Base-by-base conservation (phyloP, 148 eudicot species). In the Dysphania ambrosioides region DNA sequence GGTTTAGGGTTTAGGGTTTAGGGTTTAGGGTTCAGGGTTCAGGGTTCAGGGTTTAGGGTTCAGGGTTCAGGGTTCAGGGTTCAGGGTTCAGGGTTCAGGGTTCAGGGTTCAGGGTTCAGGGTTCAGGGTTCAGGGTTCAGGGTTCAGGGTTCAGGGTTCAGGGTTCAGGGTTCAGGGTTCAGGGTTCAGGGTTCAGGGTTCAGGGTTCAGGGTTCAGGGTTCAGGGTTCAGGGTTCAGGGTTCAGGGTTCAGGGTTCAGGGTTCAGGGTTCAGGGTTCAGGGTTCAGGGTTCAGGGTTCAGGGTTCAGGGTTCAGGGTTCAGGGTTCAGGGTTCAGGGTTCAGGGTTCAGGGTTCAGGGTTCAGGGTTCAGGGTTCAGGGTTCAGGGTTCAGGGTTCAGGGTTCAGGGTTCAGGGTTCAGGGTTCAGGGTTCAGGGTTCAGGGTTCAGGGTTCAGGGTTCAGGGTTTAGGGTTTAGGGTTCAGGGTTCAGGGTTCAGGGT, bases 1-100 rank as follows among this genome's bases (percentile, higher is more conserved):
- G 77, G 70, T 40, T 74, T 44, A 24, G 67, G 77, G 70, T 74
- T 74, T 63, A 47, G 77, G 77, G 77, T 74, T 74, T 74, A 74
- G 70, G 77, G 77, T 74, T 62, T 59, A 69, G 73, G 68, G 79
- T 68, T 76, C 40, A 56, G 67, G 73, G 72, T 76, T 76, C 41
- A 42, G 79, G 73, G 79, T 76, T 76, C 40, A 38, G 58, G 73
- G 73, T 55, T 76, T 58, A 36, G 42, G 73, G 79, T 67, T 42
- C 59, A 34, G 63, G 73, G 73, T 29, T 69, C 41, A 40, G 47
- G 47, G 16, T 42, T 42, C 11, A 42, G 16, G 47, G 47, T 42
- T 42, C 11, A 42, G 47, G 47, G 47, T 42, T 42, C 11, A 42
- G 47, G 47, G 47, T 42, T 42, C 11, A 42, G 47, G 47, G 47